phyloP scores from a whole-genome alignment of 2,329 filamentous ascomycete species.

The Talaromyces sp. region DNA sequence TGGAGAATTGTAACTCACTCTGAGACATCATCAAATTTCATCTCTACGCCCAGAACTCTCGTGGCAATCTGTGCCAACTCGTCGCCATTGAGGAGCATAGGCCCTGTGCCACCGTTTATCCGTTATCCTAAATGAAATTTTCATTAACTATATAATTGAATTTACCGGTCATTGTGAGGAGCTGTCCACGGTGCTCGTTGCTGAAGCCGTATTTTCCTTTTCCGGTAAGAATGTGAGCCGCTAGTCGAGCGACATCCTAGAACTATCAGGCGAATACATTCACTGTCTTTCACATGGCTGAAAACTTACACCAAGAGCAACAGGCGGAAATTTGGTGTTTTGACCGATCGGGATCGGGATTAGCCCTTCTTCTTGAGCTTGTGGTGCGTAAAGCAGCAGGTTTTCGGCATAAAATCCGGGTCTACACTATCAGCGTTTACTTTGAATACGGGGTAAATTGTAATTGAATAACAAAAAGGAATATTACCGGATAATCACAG shows the following conservation, averaged over 20 bases:
- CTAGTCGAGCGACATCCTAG: slow-evolving; percentile 44
- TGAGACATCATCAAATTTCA: slow-evolving; percentile 44
- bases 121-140: background rate
- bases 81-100: slow-evolving; percentile 41
- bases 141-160: background rate
- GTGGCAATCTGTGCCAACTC: slow-evolving; percentile 44
- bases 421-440: slow-evolving; percentile 18
- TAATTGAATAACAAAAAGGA: background rate
- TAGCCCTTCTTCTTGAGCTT: slow-evolving; percentile 40
- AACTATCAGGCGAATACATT: background rate
- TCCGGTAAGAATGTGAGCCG: slow-evolving; percentile 43
- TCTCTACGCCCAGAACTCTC: slow-evolving; percentile 36
- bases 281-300: background rate
- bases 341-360: slow-evolving; percentile 44
- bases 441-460: background rate
- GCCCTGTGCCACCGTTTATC: slow-evolving; percentile 24
- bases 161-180: slow-evolving; percentile 46
- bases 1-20: slow-evolving; percentile 25
- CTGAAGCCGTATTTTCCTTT: slow-evolving; percentile 47
- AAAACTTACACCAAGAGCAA: slow-evolving; percentile 41
- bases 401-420: slow-evolving; percentile 50
- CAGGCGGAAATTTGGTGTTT: slow-evolving; percentile 46
- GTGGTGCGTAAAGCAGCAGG: slow-evolving; percentile 42
- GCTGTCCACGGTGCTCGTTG: slow-evolving; percentile 47
- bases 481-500: slow-evolving; percentile 42